Evolutionary conservation across 192 early-diverging fungal genomes (phyloP).

Genomic region (Backusella circina): DNA sequence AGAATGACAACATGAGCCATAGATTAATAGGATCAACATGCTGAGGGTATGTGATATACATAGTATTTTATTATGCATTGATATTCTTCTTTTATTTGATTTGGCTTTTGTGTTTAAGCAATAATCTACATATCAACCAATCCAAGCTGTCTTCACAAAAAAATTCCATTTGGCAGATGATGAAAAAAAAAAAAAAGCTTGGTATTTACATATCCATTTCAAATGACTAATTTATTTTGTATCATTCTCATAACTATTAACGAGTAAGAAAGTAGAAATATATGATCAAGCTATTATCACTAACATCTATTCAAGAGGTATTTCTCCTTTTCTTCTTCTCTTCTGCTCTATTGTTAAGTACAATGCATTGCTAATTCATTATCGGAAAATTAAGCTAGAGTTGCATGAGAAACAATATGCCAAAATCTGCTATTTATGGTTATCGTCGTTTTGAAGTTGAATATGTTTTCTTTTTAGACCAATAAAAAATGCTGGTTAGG

Average conservation of each 20-base stretch:
- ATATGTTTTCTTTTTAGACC: not conserved
- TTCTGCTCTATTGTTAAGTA: not conserved
- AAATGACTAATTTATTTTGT: too few relatives aligned
- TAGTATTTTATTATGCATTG: not conserved
- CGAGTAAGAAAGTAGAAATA: too few relatives aligned
- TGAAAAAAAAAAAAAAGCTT: too few relatives aligned
- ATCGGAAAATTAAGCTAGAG: not conserved
- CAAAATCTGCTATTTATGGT: not conserved
- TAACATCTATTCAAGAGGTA: not conserved
- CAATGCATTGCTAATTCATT: too few relatives aligned
- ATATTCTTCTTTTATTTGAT: too few relatives aligned
- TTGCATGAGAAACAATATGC: not conserved
- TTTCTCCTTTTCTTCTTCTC: not conserved
- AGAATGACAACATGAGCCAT: not conserved
- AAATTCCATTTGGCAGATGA: too few relatives aligned
- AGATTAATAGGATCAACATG: not conserved
- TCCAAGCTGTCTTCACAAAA: too few relatives aligned
- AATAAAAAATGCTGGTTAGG: not conserved
- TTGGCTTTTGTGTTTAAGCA: too few relatives aligned
- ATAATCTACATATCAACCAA: too few relatives aligned
- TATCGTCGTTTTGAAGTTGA: not conserved
- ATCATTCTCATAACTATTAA: too few relatives aligned
- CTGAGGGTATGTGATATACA: not conserved
- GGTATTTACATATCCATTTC: too few relatives aligned
- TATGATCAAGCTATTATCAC: too few relatives aligned